A percentile compares a stretch with the other conserved stretches of the same genome.
phyloP scores from a whole-genome alignment of 176 grass and related monocot species.

The Zea mays region Zm-B73-REFERENCE-NAM-5.0 NC_050096.1:306040501-306041000 shows the following conservation, averaged over 20 bases:
- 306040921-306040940: slow-evolving; percentile 45
- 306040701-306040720: slow-evolving; percentile 40
- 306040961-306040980: slow-evolving; percentile 95
- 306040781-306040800: slow-evolving; percentile 47
- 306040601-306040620: slow-evolving; percentile 90
- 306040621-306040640: slow-evolving; percentile 71
- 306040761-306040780: slow-evolving; percentile 34
- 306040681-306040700: slow-evolving; percentile 69
- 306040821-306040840: slow-evolving; percentile 49
- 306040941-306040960: slow-evolving; percentile 71
- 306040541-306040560: slow-evolving; percentile 88
- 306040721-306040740: slow-evolving; percentile 45
- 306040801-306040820: slow-evolving; percentile 88
- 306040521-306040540: slow-evolving; percentile 61
- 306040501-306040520: slow-evolving; percentile 59
- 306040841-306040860: slow-evolving; percentile 1
- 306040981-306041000: slow-evolving; percentile 92
- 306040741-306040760: slow-evolving; percentile 40
- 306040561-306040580: slow-evolving; percentile 54
- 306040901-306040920: slow-evolving; percentile 16
- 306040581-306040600: slow-evolving; percentile 69
- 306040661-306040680: slow-evolving; percentile 82
- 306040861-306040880: slow-evolving; percentile 18
- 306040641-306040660: slow-evolving; percentile 81
- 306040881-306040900: slow-evolving; percentile 30